Evolutionary conservation across 2,329 filamentous ascomycete genomes (phyloP), one percentile per base, ranked within the genome.

Genomic region (Bipolaris zeicola): DNA sequence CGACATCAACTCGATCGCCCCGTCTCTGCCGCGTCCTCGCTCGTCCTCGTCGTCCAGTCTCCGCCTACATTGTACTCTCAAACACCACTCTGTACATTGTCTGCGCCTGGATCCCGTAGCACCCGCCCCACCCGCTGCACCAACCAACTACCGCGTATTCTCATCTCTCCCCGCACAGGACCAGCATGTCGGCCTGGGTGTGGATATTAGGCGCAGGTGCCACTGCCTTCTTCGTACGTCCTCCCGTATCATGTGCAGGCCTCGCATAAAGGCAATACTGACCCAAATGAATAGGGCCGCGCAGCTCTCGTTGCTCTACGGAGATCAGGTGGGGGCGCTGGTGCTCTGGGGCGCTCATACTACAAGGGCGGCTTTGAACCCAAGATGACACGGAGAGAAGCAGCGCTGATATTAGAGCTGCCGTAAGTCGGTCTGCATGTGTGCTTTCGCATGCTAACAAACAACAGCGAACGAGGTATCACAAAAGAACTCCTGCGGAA

Each of bases 361-460:
- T 98, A 97, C 84, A 99, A 98, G 79, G 95, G 95, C 66, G 95
- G 95, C n/a, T 99, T 99, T 75, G 95, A 99, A 81, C 83, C 87
- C 58, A 90, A 89, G 78, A 99, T 99, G 94, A 97, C 87, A 76
- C 87, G 89, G 76, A 88, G 89, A 76, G 95, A 99, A 80, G 95
- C 95, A 20, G 85, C 92, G 4, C 80, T 99, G 67, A 97, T 99
- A 59, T 81, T 99, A 46, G 90, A 95, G 64, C 87, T 98, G 60
- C 91, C 88, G 94, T 97, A 42, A 14, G n/a, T 10, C 22, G 13
- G 16, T 7, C 22, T n/a, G 37, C 33, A 10, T 41, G 1, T 42
- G 1, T 1, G 14, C 11, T 3, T 3, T 28, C 10, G 13, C 24
- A 5, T 26, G 22, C 64, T 65, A 37, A 66, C 47, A 1, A 1